Base-by-base conservation (phyloP, 805 yeast genomes). In the Kuraishia piskuri region DNA sequence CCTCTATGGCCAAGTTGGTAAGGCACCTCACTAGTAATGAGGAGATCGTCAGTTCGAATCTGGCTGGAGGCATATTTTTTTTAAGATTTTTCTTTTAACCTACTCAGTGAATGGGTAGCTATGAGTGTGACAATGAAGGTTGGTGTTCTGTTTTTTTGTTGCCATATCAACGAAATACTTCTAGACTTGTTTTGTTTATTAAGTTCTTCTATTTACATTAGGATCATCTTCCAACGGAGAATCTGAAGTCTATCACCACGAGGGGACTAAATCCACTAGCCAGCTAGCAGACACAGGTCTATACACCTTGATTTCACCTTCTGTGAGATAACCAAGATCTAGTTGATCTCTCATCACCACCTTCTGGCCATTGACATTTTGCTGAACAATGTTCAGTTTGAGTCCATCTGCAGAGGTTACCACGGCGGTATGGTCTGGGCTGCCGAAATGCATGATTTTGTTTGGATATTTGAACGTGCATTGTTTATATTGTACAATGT, bases 341-440 rank as follows among this genome's bases (percentile, higher is more conserved):
- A 75, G 56, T 25, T 68, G 71, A 36, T 76, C 79, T 37, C 59
- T 61, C 17, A 63, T 57, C 1, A 80, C 85, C 3, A 57, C 58
- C 50, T 71, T 69, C 10, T 63, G 67, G 1, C 76, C 77, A 50
- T 68, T 69, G 9, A 75, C 77, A 57, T 80, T 80, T 58, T 80
- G 84, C 55, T 80, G 83, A 2, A 73, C 65, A 9, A 80, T 69
- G 12, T 58, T 56, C 8, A 79, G 44, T 1, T 58, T 56, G 2
- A 56, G 49, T 14, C 61, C 63, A 2, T 63, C 69, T 3, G 62
- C 64, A 1, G 57, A 58, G 12, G 65, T 48, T 52, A 70, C 70
- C 40, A 72, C 58, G 0, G 74, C 62, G 0, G 85, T 80, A 60
- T 80, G 86, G 61, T 80, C 76, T 3, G 86, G 86, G 3, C 69